A percentile compares a stretch with the other conserved stretches of the same genome.
Evolutionary conservation across 345 rosid genomes (phyloP).

Genomic region (Salix suchowensis): DNA sequence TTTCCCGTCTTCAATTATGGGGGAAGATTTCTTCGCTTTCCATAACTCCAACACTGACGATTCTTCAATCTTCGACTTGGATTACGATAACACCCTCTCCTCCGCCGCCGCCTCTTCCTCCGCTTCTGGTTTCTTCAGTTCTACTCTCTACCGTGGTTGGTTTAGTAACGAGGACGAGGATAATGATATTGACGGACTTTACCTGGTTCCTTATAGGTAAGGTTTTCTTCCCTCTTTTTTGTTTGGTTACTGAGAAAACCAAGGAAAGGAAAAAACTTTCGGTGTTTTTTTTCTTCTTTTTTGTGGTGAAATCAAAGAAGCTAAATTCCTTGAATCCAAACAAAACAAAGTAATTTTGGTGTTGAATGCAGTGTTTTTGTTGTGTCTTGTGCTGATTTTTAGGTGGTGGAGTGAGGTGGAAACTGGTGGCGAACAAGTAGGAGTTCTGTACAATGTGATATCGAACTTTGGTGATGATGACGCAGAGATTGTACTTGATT

Average conservation of each 20-base stretch:
- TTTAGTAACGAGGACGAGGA: slow-evolving; percentile 8
- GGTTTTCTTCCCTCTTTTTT: not conserved
- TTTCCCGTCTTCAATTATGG: not conserved
- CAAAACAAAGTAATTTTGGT: too few relatives aligned
- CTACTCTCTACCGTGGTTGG: not conserved
- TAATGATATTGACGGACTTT: slow-evolving; percentile 10
- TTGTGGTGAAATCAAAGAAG: not conserved
- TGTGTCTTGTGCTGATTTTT: not conserved
- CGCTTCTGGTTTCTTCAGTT: not conserved
- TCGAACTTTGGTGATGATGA: not conserved
- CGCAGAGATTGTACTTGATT: slow-evolving; percentile 2
- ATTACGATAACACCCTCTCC: not conserved
- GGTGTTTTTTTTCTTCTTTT: not conserved
- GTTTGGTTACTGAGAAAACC: not conserved
- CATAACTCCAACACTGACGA: not conserved
- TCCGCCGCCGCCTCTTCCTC: not conserved
- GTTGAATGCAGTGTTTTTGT: not conserved
- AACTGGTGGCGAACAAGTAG: not conserved
- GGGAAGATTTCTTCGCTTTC: slow-evolving; percentile 1
- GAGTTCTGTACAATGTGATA: slow-evolving; percentile 15
- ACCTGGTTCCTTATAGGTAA: slow-evolving; percentile 20
- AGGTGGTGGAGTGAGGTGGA: slow-evolving; percentile 23
- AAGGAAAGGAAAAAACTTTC: too few relatives aligned
- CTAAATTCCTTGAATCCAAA: too few relatives aligned
- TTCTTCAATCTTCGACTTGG: slow-evolving; percentile 3